A percentile compares a stretch with the other conserved stretches of the same genome.
Evolutionary conservation across 2,329 filamentous ascomycete genomes (phyloP).

Genomic region (Sporothrix pseudoabietina): DNA sequence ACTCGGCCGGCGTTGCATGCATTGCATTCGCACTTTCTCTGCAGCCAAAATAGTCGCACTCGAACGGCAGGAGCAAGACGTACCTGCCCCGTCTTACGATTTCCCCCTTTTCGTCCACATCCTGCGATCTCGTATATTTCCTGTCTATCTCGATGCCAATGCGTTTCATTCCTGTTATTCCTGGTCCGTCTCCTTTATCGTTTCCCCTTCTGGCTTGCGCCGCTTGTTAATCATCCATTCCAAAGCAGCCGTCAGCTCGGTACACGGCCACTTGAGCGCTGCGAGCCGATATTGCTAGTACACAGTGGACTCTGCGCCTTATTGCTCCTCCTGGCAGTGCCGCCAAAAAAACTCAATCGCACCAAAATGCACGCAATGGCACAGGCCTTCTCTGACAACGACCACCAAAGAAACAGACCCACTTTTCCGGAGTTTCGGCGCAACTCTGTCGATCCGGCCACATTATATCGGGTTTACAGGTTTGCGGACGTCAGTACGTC

Average conservation of each 20-base stretch:
- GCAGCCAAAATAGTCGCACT: conserved; percentile 4
- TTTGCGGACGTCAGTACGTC: not conserved
- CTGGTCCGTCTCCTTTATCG: not conserved
- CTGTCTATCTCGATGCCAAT: not conserved
- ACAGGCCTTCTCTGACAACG: not conserved
- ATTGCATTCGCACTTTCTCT: conserved; percentile 4
- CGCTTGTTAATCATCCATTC: not conserved
- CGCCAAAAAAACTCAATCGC: no score
- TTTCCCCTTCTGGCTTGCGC: not conserved
- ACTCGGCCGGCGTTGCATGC: conserved; percentile 1
- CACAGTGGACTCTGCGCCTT: not conserved
- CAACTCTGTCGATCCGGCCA: conserved; percentile 26
- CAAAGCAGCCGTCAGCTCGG: not conserved
- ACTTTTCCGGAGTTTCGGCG: conserved; percentile 35
- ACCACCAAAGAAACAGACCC: not conserved
- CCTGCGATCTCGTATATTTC: not conserved
- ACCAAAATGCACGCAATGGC: not conserved
- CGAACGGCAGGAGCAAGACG: no score
- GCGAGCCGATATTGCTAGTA: not conserved
- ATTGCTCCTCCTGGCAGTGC: not conserved
- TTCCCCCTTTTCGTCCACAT: not conserved
- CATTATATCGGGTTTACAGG: not conserved
- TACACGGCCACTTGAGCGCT: not conserved
- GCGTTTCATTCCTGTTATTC: not conserved
- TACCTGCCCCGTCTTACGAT: conserved; percentile 13